phyloP scores from a whole-genome alignment of 768 basidiomycete species.

The Xerocomellus amylosporus region DNA sequence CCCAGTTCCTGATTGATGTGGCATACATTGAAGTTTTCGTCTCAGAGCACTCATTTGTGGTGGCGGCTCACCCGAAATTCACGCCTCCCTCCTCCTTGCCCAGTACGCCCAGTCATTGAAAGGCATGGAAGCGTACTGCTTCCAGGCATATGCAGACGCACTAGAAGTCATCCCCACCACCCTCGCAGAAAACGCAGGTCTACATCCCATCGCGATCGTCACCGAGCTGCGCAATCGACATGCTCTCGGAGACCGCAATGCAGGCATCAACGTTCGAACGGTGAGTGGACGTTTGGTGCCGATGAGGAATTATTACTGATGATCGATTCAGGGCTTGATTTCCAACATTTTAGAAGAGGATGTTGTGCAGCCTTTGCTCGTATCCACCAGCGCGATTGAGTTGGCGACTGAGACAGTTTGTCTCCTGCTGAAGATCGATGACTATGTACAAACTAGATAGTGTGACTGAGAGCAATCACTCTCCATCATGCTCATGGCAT shows the following conservation, averaged over 20 bases:
- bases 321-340: conserved; percentile 71
- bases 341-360: conserved; percentile 98
- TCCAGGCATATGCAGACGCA: conserved; percentile 97
- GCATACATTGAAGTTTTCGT: conserved; percentile 1
- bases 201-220: conserved; percentile 97
- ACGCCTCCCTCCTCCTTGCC: conserved; percentile 87
- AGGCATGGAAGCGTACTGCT: conserved; percentile 99
- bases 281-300: conserved; percentile 40
- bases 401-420: conserved; percentile 98
- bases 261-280: conserved; percentile 98
- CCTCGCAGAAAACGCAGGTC: conserved; percentile 95
- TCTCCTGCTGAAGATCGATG: conserved; percentile 92
- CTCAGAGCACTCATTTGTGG: conserved; percentile 87
- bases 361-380: conserved; percentile 92
- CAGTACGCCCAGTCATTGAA: conserved; percentile 91
- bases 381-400: conserved; percentile 93
- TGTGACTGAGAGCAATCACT: not conserved
- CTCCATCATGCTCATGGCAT: not conserved
- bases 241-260: conserved; percentile 89
- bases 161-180: conserved; percentile 98
- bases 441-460: conserved; percentile 80
- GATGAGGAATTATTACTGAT: conserved; percentile 3
- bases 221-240: conserved; percentile 97
- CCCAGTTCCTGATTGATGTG: not conserved
- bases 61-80: conserved; percentile 97